phyloP scores from a whole-genome alignment of 2,329 filamentous ascomycete species.

The Xylaria digitata region DNA sequence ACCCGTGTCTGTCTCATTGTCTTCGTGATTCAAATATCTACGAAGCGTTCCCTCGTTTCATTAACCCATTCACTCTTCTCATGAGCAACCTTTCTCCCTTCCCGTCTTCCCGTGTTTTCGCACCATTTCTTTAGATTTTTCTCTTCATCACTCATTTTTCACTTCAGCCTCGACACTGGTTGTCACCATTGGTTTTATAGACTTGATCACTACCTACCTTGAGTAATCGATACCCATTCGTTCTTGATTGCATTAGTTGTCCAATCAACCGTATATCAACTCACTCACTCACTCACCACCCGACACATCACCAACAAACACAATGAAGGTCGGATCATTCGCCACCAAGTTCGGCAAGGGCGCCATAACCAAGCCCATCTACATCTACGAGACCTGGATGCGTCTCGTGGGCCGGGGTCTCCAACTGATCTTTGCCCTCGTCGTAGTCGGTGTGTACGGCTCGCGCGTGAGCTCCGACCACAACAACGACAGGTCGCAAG shows the following conservation, averaged over 20 bases:
- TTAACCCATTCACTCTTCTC: not conserved
- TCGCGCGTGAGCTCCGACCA: constrained; percentile 65
- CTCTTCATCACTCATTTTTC: constrained; percentile 14
- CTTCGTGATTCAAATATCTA: constrained; percentile 37
- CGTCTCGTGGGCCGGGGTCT: constrained; percentile 69
- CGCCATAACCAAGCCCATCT: constrained; percentile 58
- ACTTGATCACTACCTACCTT: constrained; percentile 1
- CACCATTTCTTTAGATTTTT: constrained; percentile 1
- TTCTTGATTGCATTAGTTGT: constrained; percentile 1
- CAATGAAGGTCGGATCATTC: constrained; percentile 43
- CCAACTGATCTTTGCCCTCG: constrained; percentile 76
- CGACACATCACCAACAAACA: constrained; percentile 6
- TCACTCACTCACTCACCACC: not conserved
- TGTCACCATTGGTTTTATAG: constrained; percentile 29
- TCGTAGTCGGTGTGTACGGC: constrained; percentile 76
- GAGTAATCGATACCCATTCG: constrained; percentile 22
- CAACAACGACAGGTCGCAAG: constrained; percentile 54
- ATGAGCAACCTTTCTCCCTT: not conserved
- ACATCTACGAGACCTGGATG: constrained; percentile 58
- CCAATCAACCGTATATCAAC: not conserved
- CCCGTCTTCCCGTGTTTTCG: constrained; percentile 9
- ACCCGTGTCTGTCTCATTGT: constrained; percentile 30
- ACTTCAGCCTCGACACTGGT: constrained; percentile 34
- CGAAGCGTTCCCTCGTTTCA: constrained; percentile 21
- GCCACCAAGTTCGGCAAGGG: constrained; percentile 53